Conservation (phyloP, 768 basidiomycete genomes). For the Austroboletus eburneus region DNA sequence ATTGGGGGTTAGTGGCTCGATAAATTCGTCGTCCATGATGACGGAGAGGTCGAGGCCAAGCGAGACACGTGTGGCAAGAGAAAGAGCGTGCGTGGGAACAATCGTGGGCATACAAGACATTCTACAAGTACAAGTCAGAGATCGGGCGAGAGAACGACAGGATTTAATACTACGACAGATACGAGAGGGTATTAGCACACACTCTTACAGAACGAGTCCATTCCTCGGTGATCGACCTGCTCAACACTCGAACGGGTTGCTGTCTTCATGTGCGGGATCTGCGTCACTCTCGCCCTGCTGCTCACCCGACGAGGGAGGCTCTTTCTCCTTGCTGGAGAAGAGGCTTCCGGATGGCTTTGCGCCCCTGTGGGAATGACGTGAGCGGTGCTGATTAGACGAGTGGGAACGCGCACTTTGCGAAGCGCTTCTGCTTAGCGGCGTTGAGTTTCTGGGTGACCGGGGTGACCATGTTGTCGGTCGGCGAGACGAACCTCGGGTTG, state of each 20-base stretch:
- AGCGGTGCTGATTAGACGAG: constrained; percentile 4
- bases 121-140: constrained; percentile 25
- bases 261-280: constrained; percentile 49
- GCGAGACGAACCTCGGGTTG: constrained; percentile 86
- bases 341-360: constrained; percentile 58
- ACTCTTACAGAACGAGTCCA: constrained; percentile 25
- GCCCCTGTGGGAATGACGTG: constrained; percentile 37
- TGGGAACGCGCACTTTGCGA: constrained; percentile 63
- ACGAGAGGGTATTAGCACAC: constrained; percentile 16
- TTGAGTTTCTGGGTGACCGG: constrained; percentile 90
- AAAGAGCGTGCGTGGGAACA: constrained; percentile 26
- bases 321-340: constrained; percentile 42
- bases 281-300: constrained; percentile 36
- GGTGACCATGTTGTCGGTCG: constrained; percentile 93
- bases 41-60: neutral
- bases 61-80: constrained; percentile 5
- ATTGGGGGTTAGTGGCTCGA: constrained; percentile 4
- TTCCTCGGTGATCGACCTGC: constrained; percentile 1
- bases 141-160: constrained; percentile 29
- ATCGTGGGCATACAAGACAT: constrained; percentile 17
- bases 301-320: constrained; percentile 26
- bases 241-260: constrained; percentile 61
- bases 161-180: constrained; percentile 23
- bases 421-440: constrained; percentile 91
- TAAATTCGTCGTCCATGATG: constrained; percentile 22